Base-by-base conservation (phyloP, 495 filamentous ascomycete genomes). In the Hypoxylon fuscum region DNA sequence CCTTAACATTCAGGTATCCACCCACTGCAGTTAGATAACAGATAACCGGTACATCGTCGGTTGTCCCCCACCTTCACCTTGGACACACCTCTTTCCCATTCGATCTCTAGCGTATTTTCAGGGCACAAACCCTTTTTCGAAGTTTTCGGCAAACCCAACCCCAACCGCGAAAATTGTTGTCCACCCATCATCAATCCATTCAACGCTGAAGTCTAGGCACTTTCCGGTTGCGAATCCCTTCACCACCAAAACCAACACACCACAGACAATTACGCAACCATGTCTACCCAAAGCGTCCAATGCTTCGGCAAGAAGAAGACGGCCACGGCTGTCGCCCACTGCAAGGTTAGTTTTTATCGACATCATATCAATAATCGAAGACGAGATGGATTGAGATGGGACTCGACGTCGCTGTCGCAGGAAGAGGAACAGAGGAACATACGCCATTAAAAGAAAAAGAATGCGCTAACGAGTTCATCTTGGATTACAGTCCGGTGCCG, bases 251-350 rank as follows among this genome's bases (percentile, higher is more conserved):
- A 31, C 57, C 48, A 38, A 14, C 38, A 32, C 29, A 59, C 9
- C 0, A 8, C 40, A 63, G 32, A 55, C 55, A 51, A 18, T n/a
- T 53, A 23, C 63, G 60, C 68, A 72, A 89, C 68, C 81, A 95
- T 93, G 90, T 85, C 89, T 70, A 79, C 83, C 59, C 91, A 91
- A 82, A 90, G 87, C 81, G 91, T 95, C 68, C 90, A 94, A 86
- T 95, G 90, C 88, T 94, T 94, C 88, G 91, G 91, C 85, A 93
- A 92, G 83, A 91, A 92, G 85, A 91, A 91, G 86, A 91, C 88
- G 72, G 88, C 87, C 86, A 81, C 74, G 74, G 89, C 89, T 72
- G 92, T 96, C 76, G 92, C 92, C 78, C 91, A 93, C 81, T 96
- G 92, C 90, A 95, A 95, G 87, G 90, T 92, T 86, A 79, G 83